Base-by-base conservation (phyloP, 345 rosid species). In the Citrus unshiu region DNA sequence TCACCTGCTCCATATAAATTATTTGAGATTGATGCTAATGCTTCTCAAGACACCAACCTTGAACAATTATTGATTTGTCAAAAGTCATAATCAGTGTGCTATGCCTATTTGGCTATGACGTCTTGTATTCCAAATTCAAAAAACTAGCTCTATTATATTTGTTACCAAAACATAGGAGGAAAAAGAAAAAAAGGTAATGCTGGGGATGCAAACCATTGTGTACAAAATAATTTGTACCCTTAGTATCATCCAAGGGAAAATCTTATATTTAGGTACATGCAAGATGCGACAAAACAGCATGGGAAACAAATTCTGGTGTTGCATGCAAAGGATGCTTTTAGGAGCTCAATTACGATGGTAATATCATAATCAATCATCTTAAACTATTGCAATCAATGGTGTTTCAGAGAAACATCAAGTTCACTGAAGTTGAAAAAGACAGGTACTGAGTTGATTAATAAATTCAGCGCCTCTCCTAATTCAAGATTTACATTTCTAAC, bases 1-100 rank as follows among this genome's bases (percentile, higher is more conserved):
- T 88, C 79, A 93, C 95, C 98, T 91, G 72, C 60, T 80, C 59
- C 78, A 71, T 62, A 68, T 5, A 71, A 78, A n/a, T 62, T 18
- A 73, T 27, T 39, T 71, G 7, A 37, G 58, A 39, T 49, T 57
- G 57, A 70, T 19, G 70, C 56, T 10, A 68, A 75, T n/a, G 7
- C 37, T 68, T 39, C 57, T 32, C 57, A 69, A 32, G 35, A 76
- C 43, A 66, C 34, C 71, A 64, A 4, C 21, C 5, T 40, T 19
- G 27, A 75, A 60, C 18, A 37, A 75, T 22, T 12, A 16, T 34
- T 34, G 35, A 30, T 59, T 63, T n/a, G 22, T 16, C 18, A 19
- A 32, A 75, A 62, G 40, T 65, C 27, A 75, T 64, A 59, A 4
- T 32, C 21, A 34, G 69, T 7, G 22, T 54, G 7, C 58, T 54